These are phyloP conservation scores for Cetraspora pellucida DNA, from an alignment of 192 early-diverging fungal species.

Conservation along the genomic window DNA sequence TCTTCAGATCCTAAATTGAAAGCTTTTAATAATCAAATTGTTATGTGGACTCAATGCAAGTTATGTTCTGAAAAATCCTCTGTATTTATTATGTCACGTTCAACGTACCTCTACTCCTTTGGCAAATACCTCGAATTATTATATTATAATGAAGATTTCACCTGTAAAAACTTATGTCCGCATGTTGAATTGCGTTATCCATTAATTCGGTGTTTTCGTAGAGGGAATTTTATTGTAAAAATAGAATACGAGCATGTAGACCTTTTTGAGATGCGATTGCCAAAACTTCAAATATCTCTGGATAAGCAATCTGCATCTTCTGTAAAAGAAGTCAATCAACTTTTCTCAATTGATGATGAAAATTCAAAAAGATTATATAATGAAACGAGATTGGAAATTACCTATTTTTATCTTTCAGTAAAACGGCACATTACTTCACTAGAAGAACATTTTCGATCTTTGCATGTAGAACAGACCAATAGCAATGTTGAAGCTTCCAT, in stretches of 20 bases:
- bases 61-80: constrained; percentile 68
- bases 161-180: constrained; percentile 59
- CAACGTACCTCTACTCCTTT: constrained; percentile 84
- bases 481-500: neutral
- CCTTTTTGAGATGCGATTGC: constrained; percentile 67
- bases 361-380: constrained; percentile 36
- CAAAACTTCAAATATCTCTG: constrained; percentile 55
- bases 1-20: constrained; percentile 31
- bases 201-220: constrained; percentile 74
- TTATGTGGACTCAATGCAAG: constrained; percentile 82
- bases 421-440: constrained; percentile 48
- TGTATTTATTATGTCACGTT: constrained; percentile 66
- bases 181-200: constrained; percentile 44
- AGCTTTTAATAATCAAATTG: constrained; percentile 51
- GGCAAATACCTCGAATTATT: constrained; percentile 90
- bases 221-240: constrained; percentile 68
- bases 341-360: constrained; percentile 43
- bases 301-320: constrained; percentile 37
- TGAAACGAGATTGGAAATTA: constrained; percentile 44
- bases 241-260: constrained; percentile 69
- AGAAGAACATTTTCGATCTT: constrained; percentile 40
- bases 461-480: neutral
- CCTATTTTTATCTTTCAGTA: constrained; percentile 52
- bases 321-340: constrained; percentile 40
- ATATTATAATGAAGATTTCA: constrained; percentile 69